phyloP scores from a whole-genome alignment of 2,329 filamentous ascomycete species.

The Alternaria ventricosa region DNA sequence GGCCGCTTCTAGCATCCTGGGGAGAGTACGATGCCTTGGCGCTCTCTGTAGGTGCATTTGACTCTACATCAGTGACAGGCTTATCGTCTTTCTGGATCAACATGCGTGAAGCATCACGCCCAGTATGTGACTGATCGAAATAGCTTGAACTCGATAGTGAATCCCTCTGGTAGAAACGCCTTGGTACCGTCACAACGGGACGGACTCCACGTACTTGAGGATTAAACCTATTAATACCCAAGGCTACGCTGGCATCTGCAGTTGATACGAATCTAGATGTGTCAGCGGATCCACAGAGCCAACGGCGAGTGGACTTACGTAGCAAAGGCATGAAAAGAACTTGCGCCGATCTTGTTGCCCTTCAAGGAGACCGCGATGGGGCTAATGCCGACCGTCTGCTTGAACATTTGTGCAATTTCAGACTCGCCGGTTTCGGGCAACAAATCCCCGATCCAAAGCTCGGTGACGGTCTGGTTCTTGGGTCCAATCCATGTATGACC shows the following conservation, averaged over 20 bases:
- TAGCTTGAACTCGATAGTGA: not conserved
- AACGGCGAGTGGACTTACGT: conserved; percentile 15
- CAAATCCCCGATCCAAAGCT: conserved; percentile 36
- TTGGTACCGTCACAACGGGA: conserved; percentile 28
- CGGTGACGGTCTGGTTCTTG: conserved; percentile 32
- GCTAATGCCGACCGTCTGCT: conserved; percentile 13
- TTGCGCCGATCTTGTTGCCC: not conserved
- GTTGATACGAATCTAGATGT: conserved; percentile 18
- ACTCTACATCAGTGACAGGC: not conserved
- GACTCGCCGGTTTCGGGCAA: conserved; percentile 17
- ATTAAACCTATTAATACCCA: conserved; percentile 12
- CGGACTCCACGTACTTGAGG: conserved; percentile 15
- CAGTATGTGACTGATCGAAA: not conserved
- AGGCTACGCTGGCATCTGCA: conserved; percentile 21
- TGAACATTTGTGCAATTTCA: conserved; percentile 28
- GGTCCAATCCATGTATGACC: conserved; percentile 39
- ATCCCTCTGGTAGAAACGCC: conserved; percentile 26
- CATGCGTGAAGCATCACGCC: not conserved
- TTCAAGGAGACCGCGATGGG: conserved; percentile 11
- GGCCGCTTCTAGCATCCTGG: conserved; percentile 46
- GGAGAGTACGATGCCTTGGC: conserved; percentile 36
- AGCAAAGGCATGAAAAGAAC: conserved; percentile 24
- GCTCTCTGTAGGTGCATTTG: not conserved
- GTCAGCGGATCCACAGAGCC: conserved; percentile 8
- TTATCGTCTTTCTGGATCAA: conserved; percentile 3